Percentiles rank a stretch among this genome's conserved stretches.
Conservation (phyloP, 2,329 filamentous ascomycete genomes). For the Tolypocladium nubicola region DNA sequence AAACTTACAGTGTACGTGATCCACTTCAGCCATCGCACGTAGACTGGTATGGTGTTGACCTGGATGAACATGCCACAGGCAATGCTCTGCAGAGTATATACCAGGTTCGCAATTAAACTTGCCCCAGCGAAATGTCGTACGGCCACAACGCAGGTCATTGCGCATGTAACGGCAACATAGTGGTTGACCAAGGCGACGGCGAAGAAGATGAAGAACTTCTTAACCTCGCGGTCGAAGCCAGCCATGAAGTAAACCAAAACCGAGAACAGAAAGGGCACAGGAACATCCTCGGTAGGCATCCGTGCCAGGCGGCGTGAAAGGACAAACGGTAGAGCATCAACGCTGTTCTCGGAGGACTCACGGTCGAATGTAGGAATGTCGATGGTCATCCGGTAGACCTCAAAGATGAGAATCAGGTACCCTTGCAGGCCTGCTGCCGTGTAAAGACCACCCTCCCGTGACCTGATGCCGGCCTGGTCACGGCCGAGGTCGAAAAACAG, state of each 20-base stretch:
- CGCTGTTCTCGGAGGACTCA: constrained; percentile 62
- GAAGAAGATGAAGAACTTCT: constrained; percentile 64
- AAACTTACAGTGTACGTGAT: constrained; percentile 17
- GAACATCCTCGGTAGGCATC: constrained; percentile 60
- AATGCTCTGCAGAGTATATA: constrained; percentile 63
- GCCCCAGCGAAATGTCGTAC: constrained; percentile 59
- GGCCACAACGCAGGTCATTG: constrained; percentile 55
- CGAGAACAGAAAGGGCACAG: constrained; percentile 60
- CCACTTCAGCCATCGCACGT: constrained; percentile 70
- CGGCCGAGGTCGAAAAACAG: constrained; percentile 57
- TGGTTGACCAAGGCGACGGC: constrained; percentile 57
- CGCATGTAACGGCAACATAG: constrained; percentile 63
- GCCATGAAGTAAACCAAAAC: constrained; percentile 71
- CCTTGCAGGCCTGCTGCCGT: constrained; percentile 62
- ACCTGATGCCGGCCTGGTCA: constrained; percentile 62
- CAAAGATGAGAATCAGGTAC: constrained; percentile 66
- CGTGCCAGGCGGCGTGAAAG: constrained; percentile 59
- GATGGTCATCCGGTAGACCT: constrained; percentile 63
- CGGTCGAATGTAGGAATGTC: constrained; percentile 70
- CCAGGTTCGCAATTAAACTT: constrained; percentile 61
- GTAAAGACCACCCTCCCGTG: constrained; percentile 62
- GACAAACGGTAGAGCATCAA: constrained; percentile 58
- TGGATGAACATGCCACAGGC: constrained; percentile 72
- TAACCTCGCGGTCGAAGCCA: constrained; percentile 53
- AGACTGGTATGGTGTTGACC: constrained; percentile 60